phyloP scores from a whole-genome alignment of 345 rosid species.

The Eucalyptus camaldulensis region DNA sequence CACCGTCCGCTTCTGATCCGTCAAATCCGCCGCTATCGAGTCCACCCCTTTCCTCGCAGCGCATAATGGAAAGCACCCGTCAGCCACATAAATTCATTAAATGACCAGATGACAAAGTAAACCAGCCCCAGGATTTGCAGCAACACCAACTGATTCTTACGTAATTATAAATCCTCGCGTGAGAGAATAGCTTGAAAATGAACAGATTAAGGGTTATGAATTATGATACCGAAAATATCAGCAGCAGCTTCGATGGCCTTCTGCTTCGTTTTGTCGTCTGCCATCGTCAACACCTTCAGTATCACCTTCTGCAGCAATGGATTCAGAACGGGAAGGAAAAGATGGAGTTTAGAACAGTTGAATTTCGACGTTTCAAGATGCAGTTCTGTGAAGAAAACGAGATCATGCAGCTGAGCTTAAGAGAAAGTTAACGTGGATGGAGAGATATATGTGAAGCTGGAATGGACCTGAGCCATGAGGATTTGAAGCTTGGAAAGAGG shows the following conservation, averaged over 20 bases:
- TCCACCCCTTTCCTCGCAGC: not conserved
- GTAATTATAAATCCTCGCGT: not conserved
- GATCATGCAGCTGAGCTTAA: not conserved
- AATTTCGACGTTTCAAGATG: not conserved
- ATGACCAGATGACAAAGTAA: no score
- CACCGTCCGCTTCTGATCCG: slow-evolving; percentile 12
- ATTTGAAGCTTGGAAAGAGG: not conserved
- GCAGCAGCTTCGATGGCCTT: slow-evolving; percentile 3
- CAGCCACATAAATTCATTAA: not conserved
- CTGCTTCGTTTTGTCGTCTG: slow-evolving; percentile 2
- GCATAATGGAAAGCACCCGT: not conserved
- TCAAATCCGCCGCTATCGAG: slow-evolving; percentile 6
- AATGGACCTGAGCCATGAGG: not conserved
- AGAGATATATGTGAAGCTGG: not conserved
- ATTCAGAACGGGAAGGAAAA: not conserved
- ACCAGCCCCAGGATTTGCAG: not conserved
- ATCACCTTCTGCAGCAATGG: not conserved
- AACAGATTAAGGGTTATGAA: not conserved
- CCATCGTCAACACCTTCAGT: slow-evolving; percentile 1
- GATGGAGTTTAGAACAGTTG: not conserved
- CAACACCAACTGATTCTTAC: not conserved
- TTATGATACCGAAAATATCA: not conserved
- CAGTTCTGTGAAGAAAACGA: not conserved
- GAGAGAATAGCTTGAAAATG: not conserved
- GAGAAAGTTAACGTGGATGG: not conserved